phyloP scores from a whole-genome alignment of 1,284 basidiomycete genomes.

The Trametes versicolor region DNA sequence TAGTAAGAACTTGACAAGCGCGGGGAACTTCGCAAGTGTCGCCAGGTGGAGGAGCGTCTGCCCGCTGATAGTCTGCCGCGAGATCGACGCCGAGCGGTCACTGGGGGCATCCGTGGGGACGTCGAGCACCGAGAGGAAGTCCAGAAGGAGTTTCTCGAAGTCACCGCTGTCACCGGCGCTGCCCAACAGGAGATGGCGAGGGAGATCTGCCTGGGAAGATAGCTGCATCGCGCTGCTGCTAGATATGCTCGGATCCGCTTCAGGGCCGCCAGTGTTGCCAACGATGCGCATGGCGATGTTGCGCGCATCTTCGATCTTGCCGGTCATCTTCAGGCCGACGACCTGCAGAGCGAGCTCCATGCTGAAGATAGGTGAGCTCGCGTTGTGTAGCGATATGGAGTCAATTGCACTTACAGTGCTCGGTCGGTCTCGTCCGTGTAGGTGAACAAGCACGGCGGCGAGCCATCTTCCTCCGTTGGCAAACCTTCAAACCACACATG shows the following conservation, averaged over 20 bases:
- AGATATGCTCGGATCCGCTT: slow-evolving; percentile 48
- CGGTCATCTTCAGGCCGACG: slow-evolving; percentile 96
- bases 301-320: slow-evolving; percentile 91
- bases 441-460: slow-evolving; percentile 77
- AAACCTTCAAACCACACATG: slow-evolving; percentile 87
- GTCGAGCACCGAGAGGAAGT: slow-evolving; percentile 83
- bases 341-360: slow-evolving; percentile 97
- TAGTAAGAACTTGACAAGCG: slow-evolving; percentile 80
- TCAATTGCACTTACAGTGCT: slow-evolving; percentile 69
- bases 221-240: slow-evolving; percentile 63
- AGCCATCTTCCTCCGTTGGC: slow-evolving; percentile 63
- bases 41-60: slow-evolving; percentile 93
- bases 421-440: slow-evolving; percentile 93
- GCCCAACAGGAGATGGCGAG: slow-evolving; percentile 61
- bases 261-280: slow-evolving; percentile 64
- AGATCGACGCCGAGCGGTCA: slow-evolving; percentile 62
- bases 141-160: slow-evolving; percentile 82
- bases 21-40: slow-evolving; percentile 81
- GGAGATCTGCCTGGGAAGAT: slow-evolving; percentile 50
- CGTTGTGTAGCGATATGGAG: slow-evolving; percentile 17
- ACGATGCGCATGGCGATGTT: slow-evolving; percentile 91
- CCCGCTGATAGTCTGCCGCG: slow-evolving; percentile 70
- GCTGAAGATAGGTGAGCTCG: slow-evolving; percentile 49
- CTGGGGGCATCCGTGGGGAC: slow-evolving; percentile 53
- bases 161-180: slow-evolving; percentile 62